A percentile compares a stretch with the other conserved stretches of the same genome.
Conservation (phyloP, 2,329 filamentous ascomycete genomes). For the Tolypocladium guangdongense region DNA sequence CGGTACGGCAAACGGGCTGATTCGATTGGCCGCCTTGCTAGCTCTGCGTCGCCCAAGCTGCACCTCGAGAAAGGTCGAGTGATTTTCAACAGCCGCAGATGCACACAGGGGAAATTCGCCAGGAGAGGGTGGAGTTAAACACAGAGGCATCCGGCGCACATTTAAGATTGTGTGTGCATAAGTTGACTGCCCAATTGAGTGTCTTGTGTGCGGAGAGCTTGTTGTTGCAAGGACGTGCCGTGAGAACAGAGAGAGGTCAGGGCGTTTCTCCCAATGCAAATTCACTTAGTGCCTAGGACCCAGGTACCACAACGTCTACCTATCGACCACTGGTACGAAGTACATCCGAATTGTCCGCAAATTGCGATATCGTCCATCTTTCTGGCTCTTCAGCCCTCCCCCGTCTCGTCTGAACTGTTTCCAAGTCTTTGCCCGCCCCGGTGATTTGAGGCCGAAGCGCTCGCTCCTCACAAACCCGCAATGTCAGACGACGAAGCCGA, state of each 20-base stretch:
- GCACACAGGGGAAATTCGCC: not conserved
- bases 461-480: slow-evolving; percentile 7
- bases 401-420: not conserved
- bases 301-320: no score
- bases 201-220: not conserved
- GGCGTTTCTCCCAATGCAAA: not conserved
- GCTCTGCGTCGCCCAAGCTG: not conserved
- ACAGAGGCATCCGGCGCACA: not conserved
- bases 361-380: not conserved
- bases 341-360: not conserved
- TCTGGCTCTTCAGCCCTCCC: not conserved
- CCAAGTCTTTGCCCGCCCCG: not conserved
- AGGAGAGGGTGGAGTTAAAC: not conserved
- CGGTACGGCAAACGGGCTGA: not conserved
- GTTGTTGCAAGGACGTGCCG: not conserved
- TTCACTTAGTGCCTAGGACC: no score
- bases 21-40: not conserved
- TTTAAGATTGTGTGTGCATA: not conserved
- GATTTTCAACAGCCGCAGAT: not conserved
- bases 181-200: not conserved
- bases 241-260: not conserved
- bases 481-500: slow-evolving; percentile 94
- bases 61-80: not conserved
- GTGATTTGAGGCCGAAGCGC: not conserved
- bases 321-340: not conserved